Conservation (phyloP, 2,329 filamentous ascomycete genomes). For the Grosmannia penicillata region DNA sequence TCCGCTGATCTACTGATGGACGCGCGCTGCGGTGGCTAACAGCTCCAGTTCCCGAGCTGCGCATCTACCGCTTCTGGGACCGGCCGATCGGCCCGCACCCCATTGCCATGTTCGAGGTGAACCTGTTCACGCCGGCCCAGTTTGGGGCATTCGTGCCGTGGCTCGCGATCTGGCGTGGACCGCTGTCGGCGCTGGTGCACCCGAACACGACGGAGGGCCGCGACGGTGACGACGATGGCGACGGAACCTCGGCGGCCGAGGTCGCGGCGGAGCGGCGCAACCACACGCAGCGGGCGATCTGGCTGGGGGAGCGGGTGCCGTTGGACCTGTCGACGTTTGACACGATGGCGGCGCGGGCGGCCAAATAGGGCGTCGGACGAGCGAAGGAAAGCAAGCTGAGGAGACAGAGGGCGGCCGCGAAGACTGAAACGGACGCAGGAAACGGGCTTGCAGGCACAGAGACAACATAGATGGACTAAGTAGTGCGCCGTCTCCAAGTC, state of each 20-base stretch:
- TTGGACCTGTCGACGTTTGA: slow-evolving; percentile 41
- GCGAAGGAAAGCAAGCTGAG: background rate
- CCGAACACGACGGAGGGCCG: slow-evolving; percentile 54
- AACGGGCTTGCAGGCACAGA: too few species aligned
- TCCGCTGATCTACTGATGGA: background rate
- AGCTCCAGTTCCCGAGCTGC: slow-evolving; percentile 70
- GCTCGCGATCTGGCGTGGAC: slow-evolving; percentile 69
- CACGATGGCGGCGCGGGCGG: slow-evolving; percentile 10
- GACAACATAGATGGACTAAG: too few species aligned
- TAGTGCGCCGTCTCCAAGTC: too few species aligned
- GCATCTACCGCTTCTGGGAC: slow-evolving; percentile 69
- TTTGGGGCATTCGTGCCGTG: slow-evolving; percentile 83
- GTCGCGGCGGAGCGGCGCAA: slow-evolving; percentile 29
- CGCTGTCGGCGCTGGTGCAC: slow-evolving; percentile 65
- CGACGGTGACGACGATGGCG: slow-evolving; percentile 6
- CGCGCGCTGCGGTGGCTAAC: too few species aligned
- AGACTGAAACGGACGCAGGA: too few species aligned
- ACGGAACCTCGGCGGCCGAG: slow-evolving; percentile 5
- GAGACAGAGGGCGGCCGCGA: background rate
- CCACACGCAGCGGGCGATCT: slow-evolving; percentile 55
- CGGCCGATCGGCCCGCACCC: slow-evolving; percentile 69
- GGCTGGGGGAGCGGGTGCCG: slow-evolving; percentile 55
- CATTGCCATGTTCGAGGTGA: slow-evolving; percentile 84
- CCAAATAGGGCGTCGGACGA: background rate
- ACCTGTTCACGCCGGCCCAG: slow-evolving; percentile 69